phyloP scores from a whole-genome alignment of 345 rosid genomes.

The Eucalyptus erythrocorys region DNA sequence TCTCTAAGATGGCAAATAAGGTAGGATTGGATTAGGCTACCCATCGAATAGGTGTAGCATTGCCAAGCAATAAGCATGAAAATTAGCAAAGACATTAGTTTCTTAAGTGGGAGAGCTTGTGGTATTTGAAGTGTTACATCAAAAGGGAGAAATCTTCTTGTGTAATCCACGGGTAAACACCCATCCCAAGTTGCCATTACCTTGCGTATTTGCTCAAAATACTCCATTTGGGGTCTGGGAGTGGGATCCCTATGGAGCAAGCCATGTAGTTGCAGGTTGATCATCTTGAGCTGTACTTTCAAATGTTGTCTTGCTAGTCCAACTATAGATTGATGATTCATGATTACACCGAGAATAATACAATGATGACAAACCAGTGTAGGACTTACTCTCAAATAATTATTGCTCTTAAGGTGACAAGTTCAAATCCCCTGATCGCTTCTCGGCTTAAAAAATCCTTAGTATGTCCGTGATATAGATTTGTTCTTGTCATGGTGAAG shows the following conservation, averaged over 20 bases:
- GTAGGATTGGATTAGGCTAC: background rate
- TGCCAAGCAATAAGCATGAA: fast-evolving
- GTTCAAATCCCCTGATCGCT: background rate
- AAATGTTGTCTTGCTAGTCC: background rate
- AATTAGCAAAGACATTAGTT: background rate
- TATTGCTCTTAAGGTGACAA: background rate
- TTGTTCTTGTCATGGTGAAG: background rate
- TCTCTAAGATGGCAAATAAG: background rate
- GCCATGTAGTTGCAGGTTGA: background rate
- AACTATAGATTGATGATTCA: background rate
- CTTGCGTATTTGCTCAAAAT: background rate
- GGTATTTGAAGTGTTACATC: background rate
- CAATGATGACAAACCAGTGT: fast-evolving
- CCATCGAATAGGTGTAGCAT: background rate
- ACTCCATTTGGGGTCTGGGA: background rate
- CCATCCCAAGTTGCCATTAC: background rate
- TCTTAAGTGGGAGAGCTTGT: background rate
- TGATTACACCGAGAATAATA: fast-evolving
- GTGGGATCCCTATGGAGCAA: background rate
- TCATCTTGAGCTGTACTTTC: background rate
- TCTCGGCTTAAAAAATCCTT: fast-evolving
- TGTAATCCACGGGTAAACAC: background rate
- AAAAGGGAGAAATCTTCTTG: too few relatives aligned
- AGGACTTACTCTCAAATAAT: too few relatives aligned
- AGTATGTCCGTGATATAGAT: fast-evolving